Evolutionary conservation across 2,329 filamentous ascomycete species (phyloP).

Genomic region (Diaporthe humulicola): DNA sequence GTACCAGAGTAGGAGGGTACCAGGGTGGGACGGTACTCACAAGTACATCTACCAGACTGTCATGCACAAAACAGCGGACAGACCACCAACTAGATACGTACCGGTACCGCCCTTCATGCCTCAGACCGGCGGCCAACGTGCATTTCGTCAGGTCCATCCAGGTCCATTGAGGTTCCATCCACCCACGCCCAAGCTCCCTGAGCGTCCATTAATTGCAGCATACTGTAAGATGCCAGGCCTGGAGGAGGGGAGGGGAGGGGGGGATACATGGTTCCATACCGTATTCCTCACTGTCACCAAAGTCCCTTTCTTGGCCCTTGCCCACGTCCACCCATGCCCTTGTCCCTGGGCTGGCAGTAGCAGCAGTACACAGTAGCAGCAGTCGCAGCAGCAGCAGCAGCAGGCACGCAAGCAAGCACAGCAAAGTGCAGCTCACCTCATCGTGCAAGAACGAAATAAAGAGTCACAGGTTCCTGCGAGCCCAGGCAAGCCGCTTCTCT

Average conservation of each 20-base stretch:
- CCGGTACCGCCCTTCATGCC: background rate
- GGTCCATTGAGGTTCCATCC: conserved; percentile 18
- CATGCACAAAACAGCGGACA: too few relatives aligned
- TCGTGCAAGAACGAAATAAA: conserved; percentile 29
- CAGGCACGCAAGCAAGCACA: background rate
- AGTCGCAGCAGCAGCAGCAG: background rate
- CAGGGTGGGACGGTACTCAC: background rate
- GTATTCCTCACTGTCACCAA: conserved; percentile 16
- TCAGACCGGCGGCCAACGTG: conserved; percentile 19
- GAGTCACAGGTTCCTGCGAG: conserved; percentile 29
- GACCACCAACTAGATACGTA: background rate
- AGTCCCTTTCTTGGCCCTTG: conserved; percentile 15
- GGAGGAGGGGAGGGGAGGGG: background rate
- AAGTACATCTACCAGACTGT: background rate
- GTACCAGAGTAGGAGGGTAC: conserved; percentile 27
- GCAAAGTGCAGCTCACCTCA: conserved; percentile 19
- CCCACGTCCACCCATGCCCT: conserved; percentile 6
- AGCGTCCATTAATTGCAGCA: conserved; percentile 6
- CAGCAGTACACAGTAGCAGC: background rate
- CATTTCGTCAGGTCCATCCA: conserved; percentile 19
- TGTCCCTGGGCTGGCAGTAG: background rate
- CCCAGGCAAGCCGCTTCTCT: background rate
- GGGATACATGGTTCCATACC: conserved; percentile 25
- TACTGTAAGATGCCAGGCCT: conserved; percentile 13
- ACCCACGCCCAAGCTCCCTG: conserved; percentile 21